Base-by-base conservation (phyloP, 306 rosid genomes). In the Lagenaria siceraria region DNA sequence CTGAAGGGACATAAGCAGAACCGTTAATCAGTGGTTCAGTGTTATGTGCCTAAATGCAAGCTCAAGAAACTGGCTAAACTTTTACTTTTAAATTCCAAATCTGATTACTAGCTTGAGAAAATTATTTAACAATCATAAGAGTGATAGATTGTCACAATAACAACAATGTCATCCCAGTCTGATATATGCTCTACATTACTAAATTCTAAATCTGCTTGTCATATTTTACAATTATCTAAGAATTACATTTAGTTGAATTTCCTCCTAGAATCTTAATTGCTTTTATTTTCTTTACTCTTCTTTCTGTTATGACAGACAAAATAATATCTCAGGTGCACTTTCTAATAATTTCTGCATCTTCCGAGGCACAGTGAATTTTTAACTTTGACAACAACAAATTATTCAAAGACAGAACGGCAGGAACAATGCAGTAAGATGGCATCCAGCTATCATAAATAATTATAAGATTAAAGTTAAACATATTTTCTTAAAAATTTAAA, bases 1-100 rank as follows among this genome's bases (percentile, higher is more conserved):
- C 98, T 95, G 92, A 70, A 84, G 72, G 59, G 79, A 56, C 10
- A 75, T 79, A 33, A 72, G 83, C 54, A 68, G 59, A 76, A 77
- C 46, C 43, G 63, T 82, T 59, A 86, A 76, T 70, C 38, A 7
- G 5, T 58, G 54, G 43, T 49, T 71, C 35, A 4, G 5, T 58
- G 42, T 53, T 72, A 25, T 27, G 38, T 27, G 38, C 15, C 59
- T 8, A 22, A 62, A 71, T 48, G 59, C 35, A 25, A 24, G 42
- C 42, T 71, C 22, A 21, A 71, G 21, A 48, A 71, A 46, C 21
- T 69, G 10, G 35, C 7, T 25, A 42, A 21, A 40, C 8, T 48
- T 40, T 35, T 43, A 58, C 61, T 36, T 25, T 15, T 10, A 76
- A 56, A 35, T n/a, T 56, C 51, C 53, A 76, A 38, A 10, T 59